These are phyloP conservation scores for Clarireedia paspali DNA, from an alignment of 2,329 filamentous ascomycete species.

Conservation along the genomic window DNA sequence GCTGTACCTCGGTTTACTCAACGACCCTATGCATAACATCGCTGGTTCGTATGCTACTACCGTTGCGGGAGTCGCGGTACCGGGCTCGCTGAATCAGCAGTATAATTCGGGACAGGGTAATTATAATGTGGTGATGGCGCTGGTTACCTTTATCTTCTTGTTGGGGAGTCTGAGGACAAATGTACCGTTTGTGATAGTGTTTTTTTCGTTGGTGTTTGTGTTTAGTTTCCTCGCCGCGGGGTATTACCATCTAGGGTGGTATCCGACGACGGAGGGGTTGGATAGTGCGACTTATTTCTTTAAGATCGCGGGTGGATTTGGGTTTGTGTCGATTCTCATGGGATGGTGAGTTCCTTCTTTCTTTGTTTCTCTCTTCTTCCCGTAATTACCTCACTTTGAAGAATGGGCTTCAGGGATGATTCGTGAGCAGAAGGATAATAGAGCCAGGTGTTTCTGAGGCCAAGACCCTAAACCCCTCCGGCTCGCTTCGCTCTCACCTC, in stretches of 20 bases:
- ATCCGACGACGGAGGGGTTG: conserved; percentile 6
- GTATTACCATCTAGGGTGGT: conserved; percentile 8
- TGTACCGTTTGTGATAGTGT: conserved; percentile 12
- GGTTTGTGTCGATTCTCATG: conserved; percentile 11
- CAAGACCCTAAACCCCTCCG: no score
- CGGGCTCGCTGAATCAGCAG: conserved; percentile 1
- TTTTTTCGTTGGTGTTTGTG: conserved; percentile 10
- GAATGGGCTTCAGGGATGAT: no score
- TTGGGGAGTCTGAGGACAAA: conserved; percentile 9
- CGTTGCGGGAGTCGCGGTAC: neutral
- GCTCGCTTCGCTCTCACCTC: no score
- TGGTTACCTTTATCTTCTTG: conserved; percentile 9
- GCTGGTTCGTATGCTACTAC: conserved; percentile 49
- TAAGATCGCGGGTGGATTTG: conserved; percentile 15
- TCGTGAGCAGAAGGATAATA: no score
- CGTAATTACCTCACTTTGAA: no score
- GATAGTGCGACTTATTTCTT: conserved; percentile 9
- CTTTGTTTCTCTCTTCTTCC: no score
- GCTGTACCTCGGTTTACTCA: conserved; percentile 25
- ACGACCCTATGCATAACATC: conserved; percentile 59
- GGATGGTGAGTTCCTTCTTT: conserved; percentile 5
- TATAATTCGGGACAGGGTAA: conserved; percentile 13
- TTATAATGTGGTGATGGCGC: conserved; percentile 11
- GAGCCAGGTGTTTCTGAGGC: no score
- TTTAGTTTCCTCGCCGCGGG: conserved; percentile 10